phyloP scores from a whole-genome alignment of 2,329 filamentous ascomycete species.

The Thermothelomyces thermophilus region DNA sequence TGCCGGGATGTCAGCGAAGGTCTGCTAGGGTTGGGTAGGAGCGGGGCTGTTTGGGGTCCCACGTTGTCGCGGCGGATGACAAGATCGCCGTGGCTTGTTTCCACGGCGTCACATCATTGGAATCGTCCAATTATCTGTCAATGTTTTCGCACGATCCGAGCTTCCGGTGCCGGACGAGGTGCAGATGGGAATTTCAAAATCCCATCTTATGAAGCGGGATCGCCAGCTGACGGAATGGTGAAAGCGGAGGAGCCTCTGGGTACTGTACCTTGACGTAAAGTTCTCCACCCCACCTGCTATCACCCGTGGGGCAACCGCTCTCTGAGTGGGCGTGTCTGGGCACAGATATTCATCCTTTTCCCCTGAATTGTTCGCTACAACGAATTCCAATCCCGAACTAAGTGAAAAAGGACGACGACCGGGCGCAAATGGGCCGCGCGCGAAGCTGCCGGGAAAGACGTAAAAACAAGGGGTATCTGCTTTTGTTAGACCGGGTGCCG shows the following conservation, averaged over 20 bases:
- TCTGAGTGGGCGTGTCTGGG: too few species aligned
- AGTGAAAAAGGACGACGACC: too few species aligned
- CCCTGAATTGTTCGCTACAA: too few species aligned
- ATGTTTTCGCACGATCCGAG: background rate
- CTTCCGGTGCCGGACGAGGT: background rate
- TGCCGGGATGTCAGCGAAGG: background rate
- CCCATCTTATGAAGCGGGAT: background rate
- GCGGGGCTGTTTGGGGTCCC: background rate
- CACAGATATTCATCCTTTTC: too few species aligned
- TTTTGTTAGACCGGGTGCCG: too few species aligned
- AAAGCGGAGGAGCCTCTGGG: background rate
- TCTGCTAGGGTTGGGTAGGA: background rate
- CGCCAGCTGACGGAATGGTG: background rate
- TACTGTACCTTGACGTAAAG: constrained; percentile 3
- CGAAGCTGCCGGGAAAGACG: too few species aligned
- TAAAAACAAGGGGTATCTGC: too few species aligned
- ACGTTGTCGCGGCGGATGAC: background rate
- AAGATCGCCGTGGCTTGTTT: background rate
- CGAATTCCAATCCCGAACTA: too few species aligned
- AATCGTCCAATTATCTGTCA: background rate
- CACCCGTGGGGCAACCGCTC: background rate
- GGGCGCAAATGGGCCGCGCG: too few species aligned
- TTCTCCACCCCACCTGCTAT: background rate
- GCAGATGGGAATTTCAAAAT: too few species aligned
- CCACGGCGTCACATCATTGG: background rate